phyloP scores from a whole-genome alignment of 2,329 filamentous ascomycete species.

The Pestalotiopsis sp. region DNA sequence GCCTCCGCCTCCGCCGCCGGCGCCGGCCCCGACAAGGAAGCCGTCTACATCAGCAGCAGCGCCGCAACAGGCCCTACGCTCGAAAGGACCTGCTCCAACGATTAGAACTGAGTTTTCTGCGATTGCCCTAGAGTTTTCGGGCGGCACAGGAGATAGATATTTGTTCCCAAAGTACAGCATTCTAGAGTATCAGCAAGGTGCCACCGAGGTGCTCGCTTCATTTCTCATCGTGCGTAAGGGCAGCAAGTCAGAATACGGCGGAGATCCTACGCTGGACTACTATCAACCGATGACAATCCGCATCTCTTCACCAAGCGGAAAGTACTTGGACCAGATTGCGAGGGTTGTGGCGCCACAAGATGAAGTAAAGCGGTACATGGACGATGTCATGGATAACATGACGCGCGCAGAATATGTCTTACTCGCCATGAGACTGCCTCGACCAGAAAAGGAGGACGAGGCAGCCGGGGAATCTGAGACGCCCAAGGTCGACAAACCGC shows the following conservation, averaged over 20 bases:
- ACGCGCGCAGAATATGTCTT: constrained; percentile 69
- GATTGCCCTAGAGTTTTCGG: constrained; percentile 69
- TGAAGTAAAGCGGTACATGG: constrained; percentile 68
- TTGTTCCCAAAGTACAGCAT: constrained; percentile 80
- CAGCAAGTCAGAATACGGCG: constrained; percentile 64
- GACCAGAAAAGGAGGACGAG: constrained; percentile 37
- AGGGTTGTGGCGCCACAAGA: constrained; percentile 64
- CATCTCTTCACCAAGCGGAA: constrained; percentile 54
- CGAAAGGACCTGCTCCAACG: constrained; percentile 57
- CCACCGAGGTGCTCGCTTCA: constrained; percentile 68
- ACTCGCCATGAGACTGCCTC: constrained; percentile 66
- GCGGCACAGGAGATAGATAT: constrained; percentile 72
- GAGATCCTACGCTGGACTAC: constrained; percentile 67
- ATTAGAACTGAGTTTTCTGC: constrained; percentile 63
- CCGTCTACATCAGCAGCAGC: constrained; percentile 22
- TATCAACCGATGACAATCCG: constrained; percentile 75
- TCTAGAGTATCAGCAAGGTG: constrained; percentile 63
- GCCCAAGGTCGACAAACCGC: constrained; percentile 25
- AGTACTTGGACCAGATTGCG: constrained; percentile 61
- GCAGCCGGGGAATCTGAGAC: constrained; percentile 29
- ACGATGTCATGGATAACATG: constrained; percentile 70
- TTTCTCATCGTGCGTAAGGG: constrained; percentile 78
- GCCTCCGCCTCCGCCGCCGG: constrained; percentile 20
- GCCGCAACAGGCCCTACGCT: constrained; percentile 57
- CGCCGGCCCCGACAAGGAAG: constrained; percentile 30